phyloP scores from a whole-genome alignment of 768 basidiomycete genomes.

The Leccinum rimulosum region DNA sequence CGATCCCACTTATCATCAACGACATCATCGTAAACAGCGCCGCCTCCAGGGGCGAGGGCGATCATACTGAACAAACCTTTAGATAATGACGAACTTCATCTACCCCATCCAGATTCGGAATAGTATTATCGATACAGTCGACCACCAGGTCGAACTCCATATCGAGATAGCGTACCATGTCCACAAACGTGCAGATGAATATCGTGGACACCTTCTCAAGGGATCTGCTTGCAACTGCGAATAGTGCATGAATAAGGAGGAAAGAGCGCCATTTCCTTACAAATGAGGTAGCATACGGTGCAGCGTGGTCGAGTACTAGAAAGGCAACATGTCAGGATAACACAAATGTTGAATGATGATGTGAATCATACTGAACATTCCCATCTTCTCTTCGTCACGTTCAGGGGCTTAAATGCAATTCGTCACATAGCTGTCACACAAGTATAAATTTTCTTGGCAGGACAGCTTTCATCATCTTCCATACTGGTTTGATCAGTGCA shows the following conservation, averaged over 20 bases:
- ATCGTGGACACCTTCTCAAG: neutral
- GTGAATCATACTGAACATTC: too few relatives aligned
- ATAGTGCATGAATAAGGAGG: neutral
- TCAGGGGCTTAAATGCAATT: too few relatives aligned
- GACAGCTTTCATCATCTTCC: too few relatives aligned
- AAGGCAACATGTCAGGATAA: too few relatives aligned
- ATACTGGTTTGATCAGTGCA: too few relatives aligned
- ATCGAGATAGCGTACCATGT: neutral
- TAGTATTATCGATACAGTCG: neutral
- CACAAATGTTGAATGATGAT: too few relatives aligned
- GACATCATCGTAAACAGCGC: constrained; percentile 18
- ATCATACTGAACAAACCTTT: neutral
- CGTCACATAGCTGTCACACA: too few relatives aligned
- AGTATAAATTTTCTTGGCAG: too few relatives aligned
- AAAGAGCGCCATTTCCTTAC: too few relatives aligned
- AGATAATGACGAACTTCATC: neutral
- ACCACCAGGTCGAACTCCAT: neutral
- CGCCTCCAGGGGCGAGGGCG: neutral
- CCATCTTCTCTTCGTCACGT: too few relatives aligned
- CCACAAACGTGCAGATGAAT: neutral
- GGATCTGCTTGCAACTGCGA: neutral
- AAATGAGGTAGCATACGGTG: too few relatives aligned
- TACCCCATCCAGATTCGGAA: neutral
- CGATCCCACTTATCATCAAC: constrained; percentile 19
- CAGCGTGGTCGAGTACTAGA: too few relatives aligned